Evolutionary conservation across 345 rosid species (phyloP), one percentile per base, ranked within the genome.

Genomic region (Pugionium cornutum): DNA sequence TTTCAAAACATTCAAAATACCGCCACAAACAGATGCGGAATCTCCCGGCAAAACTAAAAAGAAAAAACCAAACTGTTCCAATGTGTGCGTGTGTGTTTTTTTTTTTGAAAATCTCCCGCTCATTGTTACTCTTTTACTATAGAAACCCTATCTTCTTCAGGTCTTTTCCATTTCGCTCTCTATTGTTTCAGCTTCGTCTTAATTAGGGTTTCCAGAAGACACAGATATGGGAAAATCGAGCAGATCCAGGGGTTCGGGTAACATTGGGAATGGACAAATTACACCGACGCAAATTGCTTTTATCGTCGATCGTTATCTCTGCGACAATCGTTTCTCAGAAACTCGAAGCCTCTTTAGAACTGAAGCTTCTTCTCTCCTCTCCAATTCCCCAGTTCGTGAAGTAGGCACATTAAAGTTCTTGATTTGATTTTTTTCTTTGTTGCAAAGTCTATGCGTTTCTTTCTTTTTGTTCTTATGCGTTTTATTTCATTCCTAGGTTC

Each of bases 271-370:
- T 9, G 92, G 95, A 1, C 74, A 83, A 68, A 86, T 90, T 0
- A 90, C 96, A 6, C 95, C 86, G 0, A 78, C 81, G 30, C 99
- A 94, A 62, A 70, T 88, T 18, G 95, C 99, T 1, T 94, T 81
- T 78, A 82, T 94, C 44, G 91, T 88, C 2, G 97, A 94, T 58
- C 83, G 92, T 2, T 94, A 90, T 70, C 99, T 94, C 61, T 68
- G 58, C 53, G 96, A 90, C 56, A 88, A 83, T 78, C 78, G 67
- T 34, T 88, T 75, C 79, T 39, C 83, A 0, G 75, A 83, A 49
- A 84, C 86, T 11, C 89, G 92, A 11, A 66, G 79, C 4, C 57
- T 62, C 44, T 88, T 85, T 74, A 64, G 95, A 56, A 53, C 49
- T 4, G 99, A 90, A 66, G 97, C 91, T 18, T 75, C 96, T 5